A percentile compares a stretch with the other conserved stretches of the same genome.
phyloP scores from a whole-genome alignment of 1,284 basidiomycete species.

The Fomitiporia mediterranea region DNA sequence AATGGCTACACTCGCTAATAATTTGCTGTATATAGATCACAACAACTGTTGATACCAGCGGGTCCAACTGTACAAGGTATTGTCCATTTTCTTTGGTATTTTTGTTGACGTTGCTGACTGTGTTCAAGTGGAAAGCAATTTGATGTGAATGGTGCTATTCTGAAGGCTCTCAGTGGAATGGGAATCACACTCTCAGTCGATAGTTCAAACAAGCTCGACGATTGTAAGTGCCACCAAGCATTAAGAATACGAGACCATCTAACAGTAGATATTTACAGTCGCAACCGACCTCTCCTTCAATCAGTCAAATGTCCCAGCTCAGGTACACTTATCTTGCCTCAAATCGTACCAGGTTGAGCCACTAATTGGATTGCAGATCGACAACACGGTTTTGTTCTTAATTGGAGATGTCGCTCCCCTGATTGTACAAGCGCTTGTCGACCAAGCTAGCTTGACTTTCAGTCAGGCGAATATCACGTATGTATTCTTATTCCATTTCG shows the following conservation, averaged over 20 bases:
- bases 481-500: slow-evolving; percentile 27
- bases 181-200: slow-evolving; percentile 49
- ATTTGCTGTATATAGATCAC: slow-evolving; percentile 40
- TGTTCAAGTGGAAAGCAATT: slow-evolving; percentile 54
- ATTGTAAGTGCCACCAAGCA: slow-evolving; percentile 39
- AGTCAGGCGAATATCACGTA: slow-evolving; percentile 60
- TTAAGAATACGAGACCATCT: not conserved
- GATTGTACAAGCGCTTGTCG: slow-evolving; percentile 64
- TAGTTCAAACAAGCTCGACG: slow-evolving; percentile 51
- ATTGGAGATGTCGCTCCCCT: slow-evolving; percentile 66
- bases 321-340: slow-evolving; percentile 35
- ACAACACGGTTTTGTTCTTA: slow-evolving; percentile 60
- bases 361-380: slow-evolving; percentile 39
- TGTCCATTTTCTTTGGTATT: slow-evolving; percentile 13
- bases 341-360: not conserved
- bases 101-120: slow-evolving; percentile 16
- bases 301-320: slow-evolving; percentile 56
- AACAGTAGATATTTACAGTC: slow-evolving; percentile 32
- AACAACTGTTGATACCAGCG: slow-evolving; percentile 49
- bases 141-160: slow-evolving; percentile 54
- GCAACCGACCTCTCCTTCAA: slow-evolving; percentile 58
- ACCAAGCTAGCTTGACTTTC: slow-evolving; percentile 53
- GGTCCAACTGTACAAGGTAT: slow-evolving; percentile 53
- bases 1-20: slow-evolving; percentile 4
- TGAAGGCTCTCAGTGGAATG: slow-evolving; percentile 58